Conservation (phyloP, 306 rosid species). For the Vachellia collinsii region DNA sequence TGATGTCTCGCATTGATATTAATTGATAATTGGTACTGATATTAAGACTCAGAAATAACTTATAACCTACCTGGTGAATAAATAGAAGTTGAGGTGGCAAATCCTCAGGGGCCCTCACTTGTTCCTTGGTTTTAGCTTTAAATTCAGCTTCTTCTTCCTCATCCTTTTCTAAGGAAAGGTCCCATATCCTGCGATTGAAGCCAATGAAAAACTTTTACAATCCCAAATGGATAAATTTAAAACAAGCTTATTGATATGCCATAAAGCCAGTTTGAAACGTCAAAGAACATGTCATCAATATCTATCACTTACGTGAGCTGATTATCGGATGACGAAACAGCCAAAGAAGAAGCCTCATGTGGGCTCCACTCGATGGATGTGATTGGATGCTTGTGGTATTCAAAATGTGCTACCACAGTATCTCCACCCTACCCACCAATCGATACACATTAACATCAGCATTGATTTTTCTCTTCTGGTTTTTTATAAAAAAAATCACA, state of each 20-base stretch:
- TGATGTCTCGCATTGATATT: too few species aligned
- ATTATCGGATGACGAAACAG: slow-evolving; percentile 88
- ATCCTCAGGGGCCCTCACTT: slow-evolving; percentile 83
- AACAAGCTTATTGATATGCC: slow-evolving; percentile 9
- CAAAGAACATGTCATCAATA: not conserved
- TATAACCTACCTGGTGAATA: slow-evolving; percentile 75
- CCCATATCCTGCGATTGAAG: slow-evolving; percentile 78
- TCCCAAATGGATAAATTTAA: not conserved
- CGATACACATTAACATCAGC: slow-evolving; percentile 34
- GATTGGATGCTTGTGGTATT: slow-evolving; percentile 84
- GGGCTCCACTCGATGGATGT: slow-evolving; percentile 98
- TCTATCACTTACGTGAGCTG: slow-evolving; percentile 80
- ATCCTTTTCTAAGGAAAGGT: slow-evolving; percentile 86
- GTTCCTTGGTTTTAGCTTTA: slow-evolving; percentile 74
- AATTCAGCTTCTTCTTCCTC: slow-evolving; percentile 97
- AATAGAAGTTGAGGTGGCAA: slow-evolving; percentile 92
- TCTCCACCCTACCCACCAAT: slow-evolving; percentile 65
- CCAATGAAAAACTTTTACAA: slow-evolving; percentile 12
- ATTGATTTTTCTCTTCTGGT: not conserved
- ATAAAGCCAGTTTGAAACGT: slow-evolving; percentile 2
- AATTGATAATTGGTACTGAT: too few species aligned
- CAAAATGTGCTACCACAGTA: slow-evolving; percentile 86
- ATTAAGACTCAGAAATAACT: not conserved
- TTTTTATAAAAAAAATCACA: not conserved
- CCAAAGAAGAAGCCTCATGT: slow-evolving; percentile 89